These are phyloP conservation scores for Boletus bicolor DNA, from an alignment of 768 basidiomycete genomes.

Conservation along the genomic window DNA sequence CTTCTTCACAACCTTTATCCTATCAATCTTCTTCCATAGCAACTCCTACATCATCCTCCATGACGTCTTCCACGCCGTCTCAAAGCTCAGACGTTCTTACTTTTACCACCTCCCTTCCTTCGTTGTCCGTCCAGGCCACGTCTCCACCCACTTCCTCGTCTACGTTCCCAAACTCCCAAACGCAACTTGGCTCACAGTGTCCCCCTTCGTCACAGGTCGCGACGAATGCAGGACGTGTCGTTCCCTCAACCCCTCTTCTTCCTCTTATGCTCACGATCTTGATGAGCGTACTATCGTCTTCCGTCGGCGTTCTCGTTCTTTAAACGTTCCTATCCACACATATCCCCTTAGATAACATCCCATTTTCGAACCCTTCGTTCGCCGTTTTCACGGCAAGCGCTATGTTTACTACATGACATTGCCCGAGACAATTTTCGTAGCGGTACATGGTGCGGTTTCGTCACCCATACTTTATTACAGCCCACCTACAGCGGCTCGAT, in stretches of 20 bases:
- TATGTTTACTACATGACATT: not conserved
- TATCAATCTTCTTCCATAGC: not conserved
- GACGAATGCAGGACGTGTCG: conserved; percentile 9
- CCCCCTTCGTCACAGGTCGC: conserved; percentile 6
- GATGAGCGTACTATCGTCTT: conserved; percentile 25
- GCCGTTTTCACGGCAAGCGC: not conserved
- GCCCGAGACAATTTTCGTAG: conserved; percentile 3
- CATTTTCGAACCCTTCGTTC: not conserved
- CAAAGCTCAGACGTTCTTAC: not conserved
- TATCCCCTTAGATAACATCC: not conserved
- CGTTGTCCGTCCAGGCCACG: not conserved
- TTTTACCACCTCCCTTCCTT: not conserved
- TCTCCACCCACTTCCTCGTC: not conserved
- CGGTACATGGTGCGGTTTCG: not conserved
- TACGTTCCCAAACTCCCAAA: conserved; percentile 8
- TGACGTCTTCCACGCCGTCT: not conserved
- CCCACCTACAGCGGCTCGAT: conserved; percentile 54
- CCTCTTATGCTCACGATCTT: conserved; percentile 23
- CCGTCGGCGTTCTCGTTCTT: conserved; percentile 24
- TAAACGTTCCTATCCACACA: conserved; percentile 9
- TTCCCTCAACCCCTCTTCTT: conserved; percentile 8
- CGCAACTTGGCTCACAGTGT: conserved; percentile 26
- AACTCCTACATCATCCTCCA: not conserved
- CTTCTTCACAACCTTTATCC: not conserved
- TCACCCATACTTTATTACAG: not conserved